Base-by-base conservation (phyloP, 352 stramenopile species). In the Pythium aphanidermatum region DNA sequence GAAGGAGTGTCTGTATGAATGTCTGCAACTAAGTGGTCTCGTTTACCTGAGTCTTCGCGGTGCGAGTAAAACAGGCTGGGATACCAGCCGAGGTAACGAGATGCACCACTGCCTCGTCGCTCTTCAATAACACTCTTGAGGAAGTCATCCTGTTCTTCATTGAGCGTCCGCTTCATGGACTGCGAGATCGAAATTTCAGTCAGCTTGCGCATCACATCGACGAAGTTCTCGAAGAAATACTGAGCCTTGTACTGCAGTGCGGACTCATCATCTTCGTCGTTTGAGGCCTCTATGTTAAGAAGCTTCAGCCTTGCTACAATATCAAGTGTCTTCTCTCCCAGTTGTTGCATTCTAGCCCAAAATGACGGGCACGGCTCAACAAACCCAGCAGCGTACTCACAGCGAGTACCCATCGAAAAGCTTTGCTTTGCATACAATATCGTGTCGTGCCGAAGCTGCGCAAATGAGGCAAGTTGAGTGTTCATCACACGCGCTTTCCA, bases 1-100 rank as follows among this genome's bases (percentile, higher is more conserved):
- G 63, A 69, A 5, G 58, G 51, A 11, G 36, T 33, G n/a, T 69
- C 59, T 2, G 63, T 72, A 45, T 69, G 59, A 11, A 69, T 25
- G 19, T 72, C 63, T 4, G 46, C 55, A 8, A 63, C 63, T 4
- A 69, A 13, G 24, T 64, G 46, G 27, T 72, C 63, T 23, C 31
- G 25, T 46, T 64, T 60, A 21, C 51, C 55, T 11, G 58, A 66
- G 37, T 72, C 59, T n/a, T 66, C 38, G 4, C 38, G 55, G 16
- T 54, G 5, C 1, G 38, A 31, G 40, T 67, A 69, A 20, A 72
- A 72, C 9, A 72, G 42, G 2, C 30, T 39, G n/a, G 63, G 63
- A 25, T 72, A 74, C 61, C 64, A 70, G 3, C 55, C 55, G 8
- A 58, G 23, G 21, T 59, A 64, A 2, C 44, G 44, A n/a, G 51